Conservation (phyloP, 1,284 basidiomycete genomes). For the Stygiomarasmius scandens region DNA sequence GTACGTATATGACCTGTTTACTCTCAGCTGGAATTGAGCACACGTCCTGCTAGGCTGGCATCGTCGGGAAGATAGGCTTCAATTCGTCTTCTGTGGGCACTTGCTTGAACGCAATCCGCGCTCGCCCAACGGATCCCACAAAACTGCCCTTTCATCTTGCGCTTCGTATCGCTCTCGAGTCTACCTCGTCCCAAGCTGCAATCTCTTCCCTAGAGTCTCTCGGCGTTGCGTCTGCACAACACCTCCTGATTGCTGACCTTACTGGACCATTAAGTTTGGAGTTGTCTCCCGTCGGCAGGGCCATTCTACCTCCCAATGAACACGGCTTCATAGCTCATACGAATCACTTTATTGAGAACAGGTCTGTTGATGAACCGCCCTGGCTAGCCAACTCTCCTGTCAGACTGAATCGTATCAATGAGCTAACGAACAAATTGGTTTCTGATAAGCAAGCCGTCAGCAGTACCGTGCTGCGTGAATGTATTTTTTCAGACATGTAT, state of each 20-base stretch:
- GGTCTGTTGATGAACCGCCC: conserved; percentile 12
- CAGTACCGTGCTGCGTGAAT: conserved; percentile 8
- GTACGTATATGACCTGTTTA: conserved; percentile 3
- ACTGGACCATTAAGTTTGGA: conserved; percentile 17
- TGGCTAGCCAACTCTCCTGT: conserved; percentile 17
- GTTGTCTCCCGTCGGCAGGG: conserved; percentile 17
- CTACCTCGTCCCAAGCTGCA: conserved; percentile 13
- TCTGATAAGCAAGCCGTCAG: neutral
- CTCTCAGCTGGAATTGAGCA: neutral
- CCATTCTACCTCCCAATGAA: conserved; percentile 7
- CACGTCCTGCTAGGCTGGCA: conserved; percentile 19
- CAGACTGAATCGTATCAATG: conserved; percentile 16
- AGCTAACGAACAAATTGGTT: conserved; percentile 10
- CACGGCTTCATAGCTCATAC: conserved; percentile 18
- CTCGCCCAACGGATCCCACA: conserved; percentile 16
- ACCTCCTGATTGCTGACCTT: conserved; percentile 20
- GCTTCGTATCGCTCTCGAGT: conserved; percentile 18
- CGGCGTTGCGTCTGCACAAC: conserved; percentile 19
- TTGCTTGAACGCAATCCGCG: conserved; percentile 22
- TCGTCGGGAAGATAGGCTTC: conserved; percentile 23
- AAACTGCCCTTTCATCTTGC: conserved; percentile 20
- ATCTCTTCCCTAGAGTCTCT: conserved; percentile 11
- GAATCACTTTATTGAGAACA: conserved; percentile 19
- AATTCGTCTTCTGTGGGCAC: conserved; percentile 19
- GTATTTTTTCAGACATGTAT: conserved; percentile 16